Base-by-base conservation (phyloP, 2,329 filamentous ascomycete genomes). In the Aspergillus floridensis region DNA sequence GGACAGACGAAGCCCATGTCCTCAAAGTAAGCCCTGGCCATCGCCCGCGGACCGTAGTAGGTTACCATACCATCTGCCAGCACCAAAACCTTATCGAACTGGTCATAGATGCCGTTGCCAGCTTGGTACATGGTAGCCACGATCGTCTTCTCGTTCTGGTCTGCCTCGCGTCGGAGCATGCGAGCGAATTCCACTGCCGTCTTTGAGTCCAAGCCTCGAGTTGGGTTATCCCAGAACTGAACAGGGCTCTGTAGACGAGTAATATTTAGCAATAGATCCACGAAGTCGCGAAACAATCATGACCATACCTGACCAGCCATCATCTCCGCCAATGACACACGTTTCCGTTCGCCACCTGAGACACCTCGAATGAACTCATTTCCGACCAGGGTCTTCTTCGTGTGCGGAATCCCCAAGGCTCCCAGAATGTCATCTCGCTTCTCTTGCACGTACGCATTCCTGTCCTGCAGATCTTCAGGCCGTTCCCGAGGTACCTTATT, bases 81-180 rank as follows among this genome's bases (percentile, higher is more conserved):
- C 1, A 90, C 82, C 0, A 89, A 77, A 0, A 89, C 84, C 68
- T 90, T 90, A 71, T 90, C 87, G 66, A 90, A 89, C 1, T 86
- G 78, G 35, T 88, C 77, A 68, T 88, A 89, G 60, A 90, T 88
- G 5, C 81, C 84, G 56, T 90, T 87, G 7, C 86, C 85, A 1
- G 88, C 87, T 67, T 90, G 88, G 68, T 90, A 90, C 0, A 88
- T 79, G 0, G 86, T 88, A 2, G 86, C 82, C 48, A 88, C 82
- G 2, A 85, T 83, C 0, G 84, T 78, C 12, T 86, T 78, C 0
- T 83, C 81, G 5, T 84, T 78, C 3, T 84, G 78, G 58, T 88
- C 83, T 0, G 86, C 87, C 77, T 88, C 77, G 5, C 82, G 80
- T 7, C 87, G 78, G 11, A 89, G 73, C 16, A 84, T 80, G 54